Conservation (phyloP, 2,329 filamentous ascomycete species). For the Exserohilum turcica region DNA sequence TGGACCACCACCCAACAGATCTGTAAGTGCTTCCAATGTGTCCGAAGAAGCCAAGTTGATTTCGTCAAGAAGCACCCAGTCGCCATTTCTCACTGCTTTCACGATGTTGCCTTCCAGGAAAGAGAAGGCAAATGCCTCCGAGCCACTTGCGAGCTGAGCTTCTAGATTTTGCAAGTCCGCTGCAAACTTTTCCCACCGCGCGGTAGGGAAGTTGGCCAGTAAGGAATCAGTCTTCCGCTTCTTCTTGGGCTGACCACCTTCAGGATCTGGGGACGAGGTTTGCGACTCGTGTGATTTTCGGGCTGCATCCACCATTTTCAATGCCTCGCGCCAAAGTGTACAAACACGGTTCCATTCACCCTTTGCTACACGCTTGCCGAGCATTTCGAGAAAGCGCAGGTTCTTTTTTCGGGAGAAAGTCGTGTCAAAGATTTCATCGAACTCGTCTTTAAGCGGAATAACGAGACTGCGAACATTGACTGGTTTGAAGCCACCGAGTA, state of each 20-base stretch:
- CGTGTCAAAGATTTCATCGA: constrained; percentile 83
- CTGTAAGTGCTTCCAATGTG: constrained; percentile 90
- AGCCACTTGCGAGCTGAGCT: constrained; percentile 73
- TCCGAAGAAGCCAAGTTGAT: constrained; percentile 96
- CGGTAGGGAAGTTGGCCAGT: constrained; percentile 60
- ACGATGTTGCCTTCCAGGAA: constrained; percentile 97
- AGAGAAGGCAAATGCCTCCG: constrained; percentile 84
- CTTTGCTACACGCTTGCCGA: constrained; percentile 78
- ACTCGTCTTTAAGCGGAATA: constrained; percentile 89
- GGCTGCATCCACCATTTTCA: constrained; percentile 76
- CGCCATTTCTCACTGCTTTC: constrained; percentile 91
- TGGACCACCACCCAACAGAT: constrained; percentile 76
- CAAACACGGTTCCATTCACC: constrained; percentile 87
- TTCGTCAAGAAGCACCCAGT: constrained; percentile 96
- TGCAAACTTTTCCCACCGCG: constrained; percentile 81
- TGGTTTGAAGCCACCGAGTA: constrained; percentile 95
- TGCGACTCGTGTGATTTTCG: constrained; percentile 50
- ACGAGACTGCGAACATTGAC: constrained; percentile 87
- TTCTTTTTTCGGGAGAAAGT: constrained; percentile 92
- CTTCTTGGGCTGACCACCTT: constrained; percentile 70
- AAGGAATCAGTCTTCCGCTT: constrained; percentile 66
- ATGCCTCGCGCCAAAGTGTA: constrained; percentile 85
- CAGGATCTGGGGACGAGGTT: constrained; percentile 46
- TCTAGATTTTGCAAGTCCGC: constrained; percentile 77
- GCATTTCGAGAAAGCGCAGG: constrained; percentile 75